phyloP scores from a whole-genome alignment of 257 asterid genomes.

The Phtheirospermum japonicum region DNA sequence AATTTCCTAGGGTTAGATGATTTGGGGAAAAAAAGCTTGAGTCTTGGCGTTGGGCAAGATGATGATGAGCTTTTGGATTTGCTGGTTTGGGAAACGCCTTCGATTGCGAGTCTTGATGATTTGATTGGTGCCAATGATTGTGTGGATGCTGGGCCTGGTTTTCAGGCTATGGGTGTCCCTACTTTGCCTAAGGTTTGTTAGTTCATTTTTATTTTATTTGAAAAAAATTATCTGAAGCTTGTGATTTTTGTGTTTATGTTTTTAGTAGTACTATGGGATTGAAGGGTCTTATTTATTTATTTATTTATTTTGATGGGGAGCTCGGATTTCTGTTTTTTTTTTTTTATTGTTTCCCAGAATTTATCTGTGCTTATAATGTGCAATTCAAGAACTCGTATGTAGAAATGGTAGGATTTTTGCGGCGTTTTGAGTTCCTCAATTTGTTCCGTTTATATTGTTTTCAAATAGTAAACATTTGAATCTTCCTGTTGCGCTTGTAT shows the following conservation, averaged over 20 bases:
- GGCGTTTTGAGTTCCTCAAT: no score
- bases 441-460: no score
- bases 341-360: no score
- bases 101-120: slow-evolving; percentile 71
- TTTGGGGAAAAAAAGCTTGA: slow-evolving; percentile 59
- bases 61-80: slow-evolving; percentile 53
- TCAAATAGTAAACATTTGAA: no score
- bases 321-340: no score
- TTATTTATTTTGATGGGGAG: no score
- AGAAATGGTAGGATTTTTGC: no score
- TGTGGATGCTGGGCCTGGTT: slow-evolving; percentile 40
- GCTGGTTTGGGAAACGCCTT: slow-evolving; percentile 84
- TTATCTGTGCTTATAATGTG: no score
- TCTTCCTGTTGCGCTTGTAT: no score
- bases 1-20: slow-evolving; percentile 91
- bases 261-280: not conserved
- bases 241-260: not conserved
- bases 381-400: no score
- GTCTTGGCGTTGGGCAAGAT: slow-evolving; percentile 31
- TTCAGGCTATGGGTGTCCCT: slow-evolving; percentile 88
- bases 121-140: slow-evolving; percentile 48
- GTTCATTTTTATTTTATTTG: slow-evolving; percentile 2
- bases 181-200: slow-evolving; percentile 90
- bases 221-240: not conserved
- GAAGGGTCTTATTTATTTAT: no score